These are phyloP conservation scores for Jaminaea rosea DNA, from an alignment of 1,284 basidiomycete species.

Conservation along the genomic window DNA sequence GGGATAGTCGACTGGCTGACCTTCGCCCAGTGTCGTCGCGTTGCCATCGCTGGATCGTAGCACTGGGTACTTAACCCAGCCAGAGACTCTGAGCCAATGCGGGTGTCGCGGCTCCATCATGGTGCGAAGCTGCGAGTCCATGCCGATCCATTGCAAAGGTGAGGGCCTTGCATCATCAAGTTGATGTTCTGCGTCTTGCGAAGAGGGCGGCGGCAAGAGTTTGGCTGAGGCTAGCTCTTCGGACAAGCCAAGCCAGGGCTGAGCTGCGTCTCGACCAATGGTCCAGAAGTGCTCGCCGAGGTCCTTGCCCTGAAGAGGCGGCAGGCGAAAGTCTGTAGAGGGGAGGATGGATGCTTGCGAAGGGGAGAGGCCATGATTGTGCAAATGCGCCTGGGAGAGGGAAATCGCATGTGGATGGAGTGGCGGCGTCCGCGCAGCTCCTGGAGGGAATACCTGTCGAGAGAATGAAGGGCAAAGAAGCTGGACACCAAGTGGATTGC, in stretches of 20 bases:
- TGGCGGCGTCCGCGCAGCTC: constrained; percentile 57
- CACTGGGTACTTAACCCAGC: constrained; percentile 79
- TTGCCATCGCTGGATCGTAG: constrained; percentile 44
- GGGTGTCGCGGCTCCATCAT: constrained; percentile 51
- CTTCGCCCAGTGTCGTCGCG: constrained; percentile 19
- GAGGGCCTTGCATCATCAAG: not conserved
- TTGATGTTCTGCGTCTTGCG: constrained; percentile 4
- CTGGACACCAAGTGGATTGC: constrained; percentile 85
- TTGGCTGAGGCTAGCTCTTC: constrained; percentile 56
- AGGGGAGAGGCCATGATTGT: constrained; percentile 68
- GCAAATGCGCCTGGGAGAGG: constrained; percentile 70
- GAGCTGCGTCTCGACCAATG: constrained; percentile 63
- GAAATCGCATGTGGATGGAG: constrained; percentile 60
- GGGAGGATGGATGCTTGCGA: constrained; percentile 70
- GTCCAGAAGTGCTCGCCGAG: constrained; percentile 82
- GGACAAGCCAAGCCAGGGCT: constrained; percentile 74
- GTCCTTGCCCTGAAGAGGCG: constrained; percentile 69
- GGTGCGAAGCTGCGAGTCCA: constrained; percentile 22
- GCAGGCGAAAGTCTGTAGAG: constrained; percentile 70
- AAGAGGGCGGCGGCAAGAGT: constrained; percentile 53
- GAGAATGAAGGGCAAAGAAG: constrained; percentile 73
- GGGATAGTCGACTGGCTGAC: constrained; percentile 45
- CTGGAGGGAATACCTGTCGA: constrained; percentile 65
- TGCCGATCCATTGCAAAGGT: constrained; percentile 27
- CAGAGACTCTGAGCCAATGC: constrained; percentile 65